Evolutionary conservation across 768 basidiomycete species (phyloP), one percentile per base, ranked within the genome.

Genomic region (Lepiota brunneoincarnata): DNA sequence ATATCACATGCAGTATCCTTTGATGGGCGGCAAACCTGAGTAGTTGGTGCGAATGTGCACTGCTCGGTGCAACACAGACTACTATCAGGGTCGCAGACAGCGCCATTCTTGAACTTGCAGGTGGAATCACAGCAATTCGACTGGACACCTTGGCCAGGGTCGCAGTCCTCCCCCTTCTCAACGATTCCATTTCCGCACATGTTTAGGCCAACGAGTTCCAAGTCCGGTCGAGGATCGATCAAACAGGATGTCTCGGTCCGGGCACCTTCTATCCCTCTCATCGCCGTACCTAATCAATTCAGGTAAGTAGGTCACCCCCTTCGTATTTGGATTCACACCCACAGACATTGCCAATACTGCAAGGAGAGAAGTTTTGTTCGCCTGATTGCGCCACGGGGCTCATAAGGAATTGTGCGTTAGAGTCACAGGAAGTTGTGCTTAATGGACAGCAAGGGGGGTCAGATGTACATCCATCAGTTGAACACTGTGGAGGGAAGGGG

Each of bases 161-260:
- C 92, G 65, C 93, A 94, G 36, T 94, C 88, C 71, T 96, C 93
- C 26, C 90, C 92, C 0, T 61, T 66, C 64, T 91, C 89, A 48
- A 90, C 83, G 57, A 92, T 91, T 46, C 90, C 90, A 67, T 92
- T 91, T 23, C 89, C 87, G 62, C 87, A 89, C 84, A 86, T 87
- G 60, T 87, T 76, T n/a, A 89, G 72, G 2, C 83, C 78, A 59
- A 89, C 81, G 6, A 74, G 76, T 54, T 75, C 64, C 38, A 69
- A 68, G 35, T 59, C 62, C 36, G 65, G 66, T 57, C 71, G 80
- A 1, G 89, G 83, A 54, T 84, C 80, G 41, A 82, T 72, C 20
- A 96, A 69, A 64, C 93, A 96, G 31, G 77, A 76, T 2, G 83
- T 82, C 64, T 87, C 80, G 35, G 86, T 76, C 28, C 65, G 64